Evolutionary conservation across 805 yeast species (phyloP), one percentile per base, ranked within the genome.

Genomic region (Starmerella bombi): DNA sequence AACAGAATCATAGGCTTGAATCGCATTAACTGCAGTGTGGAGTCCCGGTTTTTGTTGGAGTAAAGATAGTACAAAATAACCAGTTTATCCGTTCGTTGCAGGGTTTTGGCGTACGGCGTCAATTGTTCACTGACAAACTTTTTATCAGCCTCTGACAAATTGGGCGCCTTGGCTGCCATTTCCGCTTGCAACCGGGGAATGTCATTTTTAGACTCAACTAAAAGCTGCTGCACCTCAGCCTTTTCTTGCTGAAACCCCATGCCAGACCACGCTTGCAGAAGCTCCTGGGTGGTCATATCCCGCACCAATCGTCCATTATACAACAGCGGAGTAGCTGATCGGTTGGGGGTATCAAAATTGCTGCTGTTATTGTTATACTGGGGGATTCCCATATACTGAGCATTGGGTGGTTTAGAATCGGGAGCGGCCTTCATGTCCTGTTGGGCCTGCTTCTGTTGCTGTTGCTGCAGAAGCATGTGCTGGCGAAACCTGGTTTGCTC

Each of bases 1-100:
- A 77, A 80, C 53, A 75, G 77, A 33, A 82, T 75, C 77, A 83
- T 77, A 45, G 75, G 70, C 59, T 83, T 77, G 67, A 81, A 73
- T 55, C 80, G 86, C 44, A 85, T 68, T 44, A 85, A 70, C 50
- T 81, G 72, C 52, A 74, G 75, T 1, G 93, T 79, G 8, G 82
- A 86, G 37, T 76, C 81, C 36, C 68, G 70, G 57, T 80, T 80
- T 51, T 77, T 75, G 1, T 48, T 43, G 16, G 93, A 80, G 45
- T 82, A 65, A 43, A 79, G 70, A 54, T 72, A 84, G 52, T 81
- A 82, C 54, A 80, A 76, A 28, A 93, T 84, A 31, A 82, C 74
- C 32, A 84, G 66, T 45, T 77, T 77, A 55, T 83, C 93, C 15
- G 80, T 78, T 46, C 77, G 70, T 28, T 75, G 12, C 17, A 44